A percentile compares a stretch with the other conserved stretches of the same genome.
These are phyloP conservation scores for Argentina anserina DNA, from an alignment of 306 rosid species.

Conservation along the genomic window DNA sequence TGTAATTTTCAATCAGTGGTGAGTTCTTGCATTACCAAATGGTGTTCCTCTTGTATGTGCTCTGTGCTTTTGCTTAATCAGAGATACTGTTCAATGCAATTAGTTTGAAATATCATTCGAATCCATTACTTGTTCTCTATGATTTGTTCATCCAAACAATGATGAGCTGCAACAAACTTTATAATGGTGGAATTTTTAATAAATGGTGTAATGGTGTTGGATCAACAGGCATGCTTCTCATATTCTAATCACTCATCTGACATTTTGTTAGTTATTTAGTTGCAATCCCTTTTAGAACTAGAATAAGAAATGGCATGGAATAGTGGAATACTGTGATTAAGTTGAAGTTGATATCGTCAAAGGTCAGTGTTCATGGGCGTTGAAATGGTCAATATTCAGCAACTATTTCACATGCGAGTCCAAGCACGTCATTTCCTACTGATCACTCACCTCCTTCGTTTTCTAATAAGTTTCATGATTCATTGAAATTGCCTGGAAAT, in stretches of 20 bases:
- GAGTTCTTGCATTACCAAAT: conserved; percentile 8
- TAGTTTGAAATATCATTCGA: background rate
- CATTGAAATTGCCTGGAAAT: background rate
- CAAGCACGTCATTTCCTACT: background rate
- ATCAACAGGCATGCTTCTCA: background rate
- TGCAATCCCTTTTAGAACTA: background rate
- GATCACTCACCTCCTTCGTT: background rate
- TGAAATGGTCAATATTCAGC: background rate
- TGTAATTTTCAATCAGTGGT: background rate
- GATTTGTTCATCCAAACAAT: background rate
- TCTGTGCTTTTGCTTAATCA: background rate
- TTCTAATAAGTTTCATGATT: background rate
- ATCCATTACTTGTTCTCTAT: background rate
- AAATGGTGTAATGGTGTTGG: background rate
- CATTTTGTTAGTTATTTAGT: background rate
- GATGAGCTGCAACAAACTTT: background rate
- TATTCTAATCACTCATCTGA: background rate
- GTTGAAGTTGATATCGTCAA: conserved; percentile 8
- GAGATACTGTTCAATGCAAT: background rate
- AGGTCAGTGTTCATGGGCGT: conserved; percentile 16
- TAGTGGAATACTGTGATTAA: background rate
- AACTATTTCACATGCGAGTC: background rate
- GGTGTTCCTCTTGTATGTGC: conserved; percentile 5
- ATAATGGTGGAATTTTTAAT: background rate
- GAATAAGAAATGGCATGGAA: background rate